These are phyloP conservation scores for Antarctomyces pellizariae DNA, from an alignment of 495 filamentous ascomycete genomes.

Conservation along the genomic window DNA sequence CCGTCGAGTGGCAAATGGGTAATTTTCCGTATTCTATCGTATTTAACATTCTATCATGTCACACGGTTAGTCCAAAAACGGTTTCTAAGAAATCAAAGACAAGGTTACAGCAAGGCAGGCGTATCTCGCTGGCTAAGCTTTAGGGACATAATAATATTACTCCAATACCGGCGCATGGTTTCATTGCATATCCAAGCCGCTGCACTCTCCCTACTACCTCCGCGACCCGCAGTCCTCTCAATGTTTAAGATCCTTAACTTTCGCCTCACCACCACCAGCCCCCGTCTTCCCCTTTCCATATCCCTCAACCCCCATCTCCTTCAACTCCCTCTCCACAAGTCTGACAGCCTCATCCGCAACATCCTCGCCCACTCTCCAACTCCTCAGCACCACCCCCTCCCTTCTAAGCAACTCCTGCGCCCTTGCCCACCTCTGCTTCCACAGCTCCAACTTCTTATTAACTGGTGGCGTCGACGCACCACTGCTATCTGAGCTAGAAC, in stretches of 20 bases:
- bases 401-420: conserved; percentile 46
- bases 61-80: no score
- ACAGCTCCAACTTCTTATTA: conserved; percentile 67
- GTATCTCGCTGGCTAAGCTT: no score
- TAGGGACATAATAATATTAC: no score
- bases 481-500: background rate
- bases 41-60: no score
- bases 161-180: no score
- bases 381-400: conserved; percentile 50
- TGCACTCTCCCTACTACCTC: no score
- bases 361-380: conserved; percentile 73
- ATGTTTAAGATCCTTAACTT: conserved; percentile 10
- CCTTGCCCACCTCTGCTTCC: conserved; percentile 53
- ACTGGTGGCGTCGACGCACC: conserved; percentile 9
- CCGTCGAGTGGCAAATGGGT: no score
- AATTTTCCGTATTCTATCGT: no score
- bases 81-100: no score
- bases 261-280: conserved; percentile 9
- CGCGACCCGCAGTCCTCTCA: no score
- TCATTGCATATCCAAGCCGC: no score
- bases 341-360: conserved; percentile 28
- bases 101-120: no score
- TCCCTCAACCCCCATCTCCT: conserved; percentile 14
- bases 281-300: conserved; percentile 10
- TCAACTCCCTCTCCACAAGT: conserved; percentile 20